Evolutionary conservation across 2,329 filamentous ascomycete species (phyloP).

Genomic region (Colletotrichum cuscutae): DNA sequence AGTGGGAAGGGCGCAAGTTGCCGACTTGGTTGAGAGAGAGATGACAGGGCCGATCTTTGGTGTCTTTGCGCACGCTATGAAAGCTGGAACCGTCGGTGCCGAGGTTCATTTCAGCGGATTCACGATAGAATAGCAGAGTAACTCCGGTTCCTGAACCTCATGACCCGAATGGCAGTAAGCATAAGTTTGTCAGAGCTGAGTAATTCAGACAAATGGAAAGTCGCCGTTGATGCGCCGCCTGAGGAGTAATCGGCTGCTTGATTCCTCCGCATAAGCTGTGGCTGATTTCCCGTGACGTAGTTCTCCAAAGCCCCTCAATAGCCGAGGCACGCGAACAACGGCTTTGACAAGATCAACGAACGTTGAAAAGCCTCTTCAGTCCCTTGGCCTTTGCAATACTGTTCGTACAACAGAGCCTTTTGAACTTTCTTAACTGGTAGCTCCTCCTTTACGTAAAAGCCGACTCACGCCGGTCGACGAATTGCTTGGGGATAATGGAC

Average conservation of each 20-base stretch:
- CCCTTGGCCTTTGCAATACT: neutral
- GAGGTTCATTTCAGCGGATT: neutral
- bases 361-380: neutral
- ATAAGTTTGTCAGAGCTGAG: neutral
- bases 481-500: neutral
- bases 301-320: neutral
- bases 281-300: neutral
- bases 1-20: slow-evolving; percentile 36
- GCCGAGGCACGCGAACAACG: neutral
- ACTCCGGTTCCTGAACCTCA: neutral
- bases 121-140: neutral
- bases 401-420: neutral
- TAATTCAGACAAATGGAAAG: neutral
- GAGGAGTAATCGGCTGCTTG: neutral
- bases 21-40: slow-evolving; percentile 41
- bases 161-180: neutral
- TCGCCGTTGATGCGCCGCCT: neutral
- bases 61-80: slow-evolving; percentile 36
- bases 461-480: neutral
- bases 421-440: neutral
- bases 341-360: neutral
- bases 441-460: neutral
- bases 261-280: neutral
- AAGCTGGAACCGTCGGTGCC: neutral
- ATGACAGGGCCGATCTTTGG: slow-evolving; percentile 41